Evolutionary conservation across 2,329 filamentous ascomycete species (phyloP).

Genomic region (Penicillium crustosum): DNA sequence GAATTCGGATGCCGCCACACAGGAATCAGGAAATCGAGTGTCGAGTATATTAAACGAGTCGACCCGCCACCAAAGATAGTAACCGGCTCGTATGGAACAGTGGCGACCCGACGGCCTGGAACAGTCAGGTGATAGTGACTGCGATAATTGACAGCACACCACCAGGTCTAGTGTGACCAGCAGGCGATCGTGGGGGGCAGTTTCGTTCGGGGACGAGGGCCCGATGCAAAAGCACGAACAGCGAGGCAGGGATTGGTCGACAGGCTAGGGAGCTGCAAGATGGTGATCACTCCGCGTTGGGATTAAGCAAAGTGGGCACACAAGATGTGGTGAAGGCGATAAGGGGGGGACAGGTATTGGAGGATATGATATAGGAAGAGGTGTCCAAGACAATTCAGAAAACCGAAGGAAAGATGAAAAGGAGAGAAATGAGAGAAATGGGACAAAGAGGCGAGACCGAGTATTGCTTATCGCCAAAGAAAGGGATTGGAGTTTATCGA

Average conservation of each 20-base stretch:
- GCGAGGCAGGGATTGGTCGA: constrained; percentile 15
- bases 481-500: constrained; percentile 27
- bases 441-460: constrained; percentile 5
- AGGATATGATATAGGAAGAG: background rate
- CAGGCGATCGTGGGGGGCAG: constrained; percentile 11
- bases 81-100: constrained; percentile 10
- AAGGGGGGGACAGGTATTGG: background rate
- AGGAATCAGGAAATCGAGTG: background rate
- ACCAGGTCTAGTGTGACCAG: constrained; percentile 14
- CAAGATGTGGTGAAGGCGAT: constrained; percentile 4
- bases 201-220: constrained; percentile 2
- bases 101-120: constrained; percentile 20
- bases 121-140: constrained; percentile 27
- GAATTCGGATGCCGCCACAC: background rate
- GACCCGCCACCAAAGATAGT: constrained; percentile 1
- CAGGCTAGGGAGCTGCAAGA: constrained; percentile 25
- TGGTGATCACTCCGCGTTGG: constrained; percentile 19
- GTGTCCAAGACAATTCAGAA: background rate
- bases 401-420: constrained; percentile 1
- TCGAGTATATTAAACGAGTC: background rate
- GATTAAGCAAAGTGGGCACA: constrained; percentile 10
- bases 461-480: constrained; percentile 12
- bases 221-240: constrained; percentile 9
- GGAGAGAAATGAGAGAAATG: background rate
- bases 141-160: constrained; percentile 24